Evolutionary conservation across 495 filamentous ascomycete genomes (phyloP).

Genomic region (Lepidopterella palustris): DNA sequence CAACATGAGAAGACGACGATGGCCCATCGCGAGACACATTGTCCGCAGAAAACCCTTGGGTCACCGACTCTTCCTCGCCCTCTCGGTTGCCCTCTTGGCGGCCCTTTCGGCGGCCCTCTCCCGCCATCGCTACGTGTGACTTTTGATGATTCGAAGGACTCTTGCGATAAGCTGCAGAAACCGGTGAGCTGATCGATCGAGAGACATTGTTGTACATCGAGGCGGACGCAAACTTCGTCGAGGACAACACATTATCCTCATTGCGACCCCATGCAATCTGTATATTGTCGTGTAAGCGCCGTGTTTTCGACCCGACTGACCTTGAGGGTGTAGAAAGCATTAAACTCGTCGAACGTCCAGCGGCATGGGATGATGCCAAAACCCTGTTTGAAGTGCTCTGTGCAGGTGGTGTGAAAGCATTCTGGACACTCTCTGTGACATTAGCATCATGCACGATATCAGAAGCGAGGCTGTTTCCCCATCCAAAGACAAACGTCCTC

Average conservation of each 20-base stretch:
- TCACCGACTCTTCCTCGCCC: slow-evolving; percentile 7
- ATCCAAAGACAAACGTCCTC: slow-evolving; percentile 17
- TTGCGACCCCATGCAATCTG: neutral
- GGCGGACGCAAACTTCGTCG: neutral
- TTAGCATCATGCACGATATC: neutral
- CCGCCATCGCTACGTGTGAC: neutral
- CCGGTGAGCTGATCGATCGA: neutral
- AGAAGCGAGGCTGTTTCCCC: neutral
- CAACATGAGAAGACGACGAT: neutral
- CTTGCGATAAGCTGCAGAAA: neutral
- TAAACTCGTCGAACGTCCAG: neutral
- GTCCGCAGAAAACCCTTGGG: slow-evolving; percentile 12
- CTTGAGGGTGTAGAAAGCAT: neutral
- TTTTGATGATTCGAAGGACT: neutral
- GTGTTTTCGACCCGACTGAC: neutral
- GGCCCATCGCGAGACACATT: slow-evolving; percentile 6
- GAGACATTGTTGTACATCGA: slow-evolving; percentile 1
- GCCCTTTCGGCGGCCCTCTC: neutral
- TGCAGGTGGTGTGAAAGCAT: neutral
- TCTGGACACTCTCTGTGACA: neutral
- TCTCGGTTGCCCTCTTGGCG: neutral
- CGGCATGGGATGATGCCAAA: slow-evolving; percentile 7
- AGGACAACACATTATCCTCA: neutral
- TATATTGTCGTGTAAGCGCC: neutral
- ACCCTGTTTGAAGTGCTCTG: neutral